These are phyloP conservation scores for Populus deltoides DNA, from an alignment of 345 rosid species.

Conservation along the genomic window DNA sequence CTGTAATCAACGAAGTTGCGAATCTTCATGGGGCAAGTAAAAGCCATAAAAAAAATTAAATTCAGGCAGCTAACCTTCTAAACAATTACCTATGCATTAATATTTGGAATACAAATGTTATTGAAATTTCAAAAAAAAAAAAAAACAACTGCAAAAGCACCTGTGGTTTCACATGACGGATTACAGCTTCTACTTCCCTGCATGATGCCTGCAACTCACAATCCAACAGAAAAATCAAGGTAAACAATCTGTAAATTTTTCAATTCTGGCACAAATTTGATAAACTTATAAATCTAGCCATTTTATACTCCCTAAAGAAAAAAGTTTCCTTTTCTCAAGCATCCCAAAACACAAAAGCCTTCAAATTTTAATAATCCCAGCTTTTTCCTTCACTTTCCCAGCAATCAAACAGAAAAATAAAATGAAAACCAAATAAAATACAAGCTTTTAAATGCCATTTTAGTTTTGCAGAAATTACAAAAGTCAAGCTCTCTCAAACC, in stretches of 20 bases:
- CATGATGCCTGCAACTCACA: conserved; percentile 65
- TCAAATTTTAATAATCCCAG: neutral
- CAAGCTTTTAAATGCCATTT: neutral
- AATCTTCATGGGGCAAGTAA: neutral
- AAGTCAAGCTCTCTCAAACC: neutral
- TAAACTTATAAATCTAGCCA: neutral
- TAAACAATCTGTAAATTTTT: neutral
- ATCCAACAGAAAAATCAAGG: neutral
- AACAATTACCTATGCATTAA: conserved; percentile 16
- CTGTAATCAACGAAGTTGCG: conserved; percentile 30
- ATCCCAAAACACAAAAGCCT: neutral
- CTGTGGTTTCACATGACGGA: conserved; percentile 82
- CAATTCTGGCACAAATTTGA: neutral
- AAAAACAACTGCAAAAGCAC: conserved; percentile 35
- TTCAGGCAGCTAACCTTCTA: conserved; percentile 22
- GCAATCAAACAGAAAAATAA: neutral
- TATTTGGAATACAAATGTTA: conserved; percentile 19
- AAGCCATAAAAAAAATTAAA: neutral
- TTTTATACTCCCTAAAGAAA: neutral
- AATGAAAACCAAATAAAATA: neutral
- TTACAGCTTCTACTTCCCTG: conserved; percentile 72
- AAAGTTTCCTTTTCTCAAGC: neutral
- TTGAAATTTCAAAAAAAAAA: conserved; percentile 11
- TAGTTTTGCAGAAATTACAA: neutral
- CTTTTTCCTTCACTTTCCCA: neutral